Base-by-base conservation (phyloP, 2,329 filamentous ascomycete species). In the Clonostachys sp. region DNA sequence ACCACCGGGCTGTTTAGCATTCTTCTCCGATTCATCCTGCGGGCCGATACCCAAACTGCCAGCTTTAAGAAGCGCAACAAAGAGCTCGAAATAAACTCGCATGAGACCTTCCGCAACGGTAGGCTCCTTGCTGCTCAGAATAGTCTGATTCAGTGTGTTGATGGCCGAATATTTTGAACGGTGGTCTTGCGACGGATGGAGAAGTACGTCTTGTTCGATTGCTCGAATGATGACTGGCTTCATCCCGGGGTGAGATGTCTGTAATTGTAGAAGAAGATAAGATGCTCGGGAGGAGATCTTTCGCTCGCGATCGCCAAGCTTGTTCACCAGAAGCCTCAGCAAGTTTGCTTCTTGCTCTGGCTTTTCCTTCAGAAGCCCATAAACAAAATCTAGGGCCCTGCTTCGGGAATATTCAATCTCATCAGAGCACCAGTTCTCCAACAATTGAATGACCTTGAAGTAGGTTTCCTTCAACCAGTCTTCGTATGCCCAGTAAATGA, bases 301-400 rank as follows among this genome's bases (percentile, higher is more conserved):
- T 63, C 91, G 91, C 55, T 95, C 90, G 41, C 87, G 89, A 62
- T 99, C 94, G 57, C 95, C 92, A 24, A 99, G 81, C 68, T 99
- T 99, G 74, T 97, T 97, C 56, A 99, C 90, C 49, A 99, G 72
- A 48, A 99, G 74, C 46, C 92, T 84, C 51, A 99, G 74, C 52
- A 99, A 72, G 63, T 99, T 99, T 47, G 92, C 87, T 66, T 99
- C 94, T 62, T 99, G 94, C 66, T 99, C 94, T 0, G 94, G 92
- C 70, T 96, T 99, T 64, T 96, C 91, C 64, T 90, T 94, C 51
- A 99, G 73, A 38, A 99, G 74, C 53, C 92, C 91, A 62, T 86
- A 97, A 36, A 97, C 86, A 58, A 96, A 95, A 55, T 91, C 94
- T 41, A 99, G 78, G 5, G 92, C 88, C 54, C 89, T 84, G 44